Evolutionary conservation across 306 rosid genomes (phyloP), one percentile per base, ranked within the genome.

Genomic region (Fragaria vesca): DNA sequence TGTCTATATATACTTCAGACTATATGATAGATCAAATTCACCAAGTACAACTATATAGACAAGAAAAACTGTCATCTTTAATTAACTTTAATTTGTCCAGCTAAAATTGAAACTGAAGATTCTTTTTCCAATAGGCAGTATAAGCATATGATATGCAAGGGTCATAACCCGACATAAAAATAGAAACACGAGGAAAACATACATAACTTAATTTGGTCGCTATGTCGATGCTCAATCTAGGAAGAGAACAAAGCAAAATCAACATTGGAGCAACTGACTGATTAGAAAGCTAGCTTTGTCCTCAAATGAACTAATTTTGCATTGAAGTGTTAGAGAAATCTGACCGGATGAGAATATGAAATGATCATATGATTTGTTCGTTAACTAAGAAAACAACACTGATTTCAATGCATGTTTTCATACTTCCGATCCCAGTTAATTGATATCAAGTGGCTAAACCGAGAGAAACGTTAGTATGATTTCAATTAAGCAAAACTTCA

Each of bases 181-280:
- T 32, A n/a, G 21, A 72, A 21, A 34, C 32, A 52, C 21, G 21
- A 20, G n/a, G 36, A 6, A 36, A 50, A 73, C 66, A n/a, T 54
- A 15, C 45, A 72, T 13, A 51, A 47, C n/a, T 51, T 18, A 10
- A 12, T 52, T 72, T 72, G 76, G 51, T n/a, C 66, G 36, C 36
- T 11, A 54, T 54, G 66, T 36, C 21, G 43, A 2, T 15, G 18
- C 57, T 71, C 30, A 34, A 54, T 72, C 66, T 20, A 71, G 62
- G 62, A 28, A 70, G 5, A 47, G 42, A 70, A 70, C 60, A 28
- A 47, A 70, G 17, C 75, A 71, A 71, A 50, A 50, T 34, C 45
- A 16, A 5, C 5, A 71, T 50, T 24, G 58, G 32, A 46, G 18
- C 15, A 46, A 45, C 58, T 30, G 36, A 24, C 48, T 42, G 42